A percentile compares a stretch with the other conserved stretches of the same genome.
phyloP scores from a whole-genome alignment of 2,329 filamentous ascomycete species.

The Didymella glomerata region DNA sequence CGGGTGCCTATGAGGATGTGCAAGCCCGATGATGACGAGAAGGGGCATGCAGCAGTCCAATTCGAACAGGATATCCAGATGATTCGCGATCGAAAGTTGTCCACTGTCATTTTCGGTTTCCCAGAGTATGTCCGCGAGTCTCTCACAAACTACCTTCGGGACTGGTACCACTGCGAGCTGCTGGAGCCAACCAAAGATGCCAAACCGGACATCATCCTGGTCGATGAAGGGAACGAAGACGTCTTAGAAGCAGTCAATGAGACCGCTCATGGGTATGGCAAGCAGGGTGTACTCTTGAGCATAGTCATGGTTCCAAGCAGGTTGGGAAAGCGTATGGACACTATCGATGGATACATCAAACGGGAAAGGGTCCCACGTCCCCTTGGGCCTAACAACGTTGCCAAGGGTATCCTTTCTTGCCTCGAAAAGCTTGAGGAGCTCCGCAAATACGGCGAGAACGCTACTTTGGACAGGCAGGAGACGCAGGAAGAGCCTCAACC shows the following conservation, averaged over 20 bases:
- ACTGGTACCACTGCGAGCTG: constrained; percentile 20
- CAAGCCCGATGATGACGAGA: background rate
- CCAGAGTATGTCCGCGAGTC: constrained; percentile 10
- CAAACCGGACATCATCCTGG: constrained; percentile 20
- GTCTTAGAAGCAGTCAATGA: constrained; percentile 8
- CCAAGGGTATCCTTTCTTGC: constrained; percentile 10
- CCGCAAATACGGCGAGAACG: background rate
- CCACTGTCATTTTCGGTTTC: constrained; percentile 20
- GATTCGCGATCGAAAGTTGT: constrained; percentile 8
- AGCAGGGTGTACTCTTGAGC: constrained; percentile 22
- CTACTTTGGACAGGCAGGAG: constrained; percentile 1
- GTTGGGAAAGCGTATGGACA: constrained; percentile 13
- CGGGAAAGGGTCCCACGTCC: constrained; percentile 21
- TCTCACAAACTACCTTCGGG: constrained; percentile 15
- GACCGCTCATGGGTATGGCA: constrained; percentile 18
- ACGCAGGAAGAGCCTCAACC: background rate
- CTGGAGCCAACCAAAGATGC: constrained; percentile 14
- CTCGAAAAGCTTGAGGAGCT: constrained; percentile 15
- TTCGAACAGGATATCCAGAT: constrained; percentile 1
- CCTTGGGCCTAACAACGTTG: constrained; percentile 18
- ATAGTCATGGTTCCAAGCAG: constrained; percentile 17
- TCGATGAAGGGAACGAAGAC: constrained; percentile 26
- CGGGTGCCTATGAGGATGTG: constrained; percentile 10
- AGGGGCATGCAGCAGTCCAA: background rate
- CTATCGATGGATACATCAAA: constrained; percentile 18